Percentiles rank a stretch among this genome's conserved stretches.
These are phyloP conservation scores for Podaxis sp. DNA, from an alignment of 768 basidiomycete species.

Conservation along the genomic window DNA sequence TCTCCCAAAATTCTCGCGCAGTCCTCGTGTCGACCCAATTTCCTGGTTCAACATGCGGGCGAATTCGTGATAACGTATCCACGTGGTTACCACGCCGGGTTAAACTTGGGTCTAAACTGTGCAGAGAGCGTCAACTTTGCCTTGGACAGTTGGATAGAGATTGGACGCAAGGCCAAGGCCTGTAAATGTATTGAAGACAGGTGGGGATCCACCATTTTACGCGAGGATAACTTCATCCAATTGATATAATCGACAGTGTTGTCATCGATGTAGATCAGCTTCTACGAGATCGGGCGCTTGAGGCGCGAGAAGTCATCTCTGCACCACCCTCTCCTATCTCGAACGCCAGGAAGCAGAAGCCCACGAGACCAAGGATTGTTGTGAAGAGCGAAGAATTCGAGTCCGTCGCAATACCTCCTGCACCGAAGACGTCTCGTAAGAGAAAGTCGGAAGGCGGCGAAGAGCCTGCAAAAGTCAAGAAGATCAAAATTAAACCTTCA, in stretches of 20 bases:
- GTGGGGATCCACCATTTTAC: conserved; percentile 33
- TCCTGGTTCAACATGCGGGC: conserved; percentile 88
- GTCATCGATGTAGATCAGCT: conserved; percentile 92
- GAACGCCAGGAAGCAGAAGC: conserved; percentile 13
- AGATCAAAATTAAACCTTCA: conserved; percentile 40
- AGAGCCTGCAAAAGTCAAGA: conserved; percentile 46
- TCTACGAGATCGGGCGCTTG: conserved; percentile 62
- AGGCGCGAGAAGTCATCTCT: conserved; percentile 23
- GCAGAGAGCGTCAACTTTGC: conserved; percentile 98
- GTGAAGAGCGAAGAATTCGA: conserved; percentile 25
- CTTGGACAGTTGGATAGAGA: conserved; percentile 88
- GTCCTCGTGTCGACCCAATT: conserved; percentile 79
- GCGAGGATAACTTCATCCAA: conserved; percentile 2
- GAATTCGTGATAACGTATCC: conserved; percentile 97
- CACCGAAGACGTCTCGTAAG: conserved; percentile 30
- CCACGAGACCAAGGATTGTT: conserved; percentile 20
- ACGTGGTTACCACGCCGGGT: conserved; percentile 93
- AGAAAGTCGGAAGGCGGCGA: conserved; percentile 39
- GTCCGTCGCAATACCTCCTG: conserved; percentile 30
- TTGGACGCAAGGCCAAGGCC: conserved; percentile 77
- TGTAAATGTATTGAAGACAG: conserved; percentile 77
- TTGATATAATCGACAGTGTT: conserved; percentile 53
- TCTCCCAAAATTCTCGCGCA: conserved; percentile 83
- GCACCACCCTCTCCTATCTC: not conserved
- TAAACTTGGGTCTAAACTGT: conserved; percentile 95